A percentile compares a stretch with the other conserved stretches of the same genome.
Evolutionary conservation across 169 alveolate species (phyloP).

Genomic region (Cryptosporidium meleagridis): DNA sequence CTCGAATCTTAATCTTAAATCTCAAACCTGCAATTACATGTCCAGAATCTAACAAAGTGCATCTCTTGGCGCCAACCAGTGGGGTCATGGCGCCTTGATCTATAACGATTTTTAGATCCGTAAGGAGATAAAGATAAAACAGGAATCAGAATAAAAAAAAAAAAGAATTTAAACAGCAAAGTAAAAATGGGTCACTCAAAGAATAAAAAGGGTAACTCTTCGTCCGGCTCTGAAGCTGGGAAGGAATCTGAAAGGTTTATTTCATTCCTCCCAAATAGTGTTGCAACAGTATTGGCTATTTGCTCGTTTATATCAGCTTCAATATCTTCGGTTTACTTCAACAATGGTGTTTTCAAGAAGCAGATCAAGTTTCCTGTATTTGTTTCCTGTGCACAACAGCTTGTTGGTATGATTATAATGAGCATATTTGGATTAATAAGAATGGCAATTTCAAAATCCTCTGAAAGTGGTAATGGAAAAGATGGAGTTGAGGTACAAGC

Average conservation of each 20-base stretch:
- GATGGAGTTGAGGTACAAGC: not conserved
- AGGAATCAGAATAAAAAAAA: not conserved
- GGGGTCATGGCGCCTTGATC: not conserved
- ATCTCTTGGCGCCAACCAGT: not conserved
- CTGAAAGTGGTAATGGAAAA: not conserved
- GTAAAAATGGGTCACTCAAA: conserved; percentile 62
- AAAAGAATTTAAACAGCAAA: conserved; percentile 16
- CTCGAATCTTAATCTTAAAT: not conserved
- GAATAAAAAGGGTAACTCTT: conserved; percentile 32
- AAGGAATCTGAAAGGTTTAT: conserved; percentile 67
- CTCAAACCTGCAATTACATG: not conserved
- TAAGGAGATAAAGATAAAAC: not conserved
- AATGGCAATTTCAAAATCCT: conserved; percentile 20
- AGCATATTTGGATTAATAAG: conserved; percentile 27
- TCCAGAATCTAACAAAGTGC: not conserved
- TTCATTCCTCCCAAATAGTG: conserved; percentile 67
- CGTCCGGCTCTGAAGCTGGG: conserved; percentile 9
- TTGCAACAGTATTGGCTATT: conserved; percentile 63
- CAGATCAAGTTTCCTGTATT: conserved; percentile 58
- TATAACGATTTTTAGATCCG: conserved; percentile 28
- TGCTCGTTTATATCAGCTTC: conserved; percentile 68
- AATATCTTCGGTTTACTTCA: conserved; percentile 61
- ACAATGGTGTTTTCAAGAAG: conserved; percentile 47
- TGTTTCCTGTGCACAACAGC: conserved; percentile 69
- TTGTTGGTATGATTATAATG: conserved; percentile 66